These are phyloP conservation scores for Rhododendron kiyosumense DNA, from an alignment of 148 eudicot genomes.

Conservation along the genomic window DNA sequence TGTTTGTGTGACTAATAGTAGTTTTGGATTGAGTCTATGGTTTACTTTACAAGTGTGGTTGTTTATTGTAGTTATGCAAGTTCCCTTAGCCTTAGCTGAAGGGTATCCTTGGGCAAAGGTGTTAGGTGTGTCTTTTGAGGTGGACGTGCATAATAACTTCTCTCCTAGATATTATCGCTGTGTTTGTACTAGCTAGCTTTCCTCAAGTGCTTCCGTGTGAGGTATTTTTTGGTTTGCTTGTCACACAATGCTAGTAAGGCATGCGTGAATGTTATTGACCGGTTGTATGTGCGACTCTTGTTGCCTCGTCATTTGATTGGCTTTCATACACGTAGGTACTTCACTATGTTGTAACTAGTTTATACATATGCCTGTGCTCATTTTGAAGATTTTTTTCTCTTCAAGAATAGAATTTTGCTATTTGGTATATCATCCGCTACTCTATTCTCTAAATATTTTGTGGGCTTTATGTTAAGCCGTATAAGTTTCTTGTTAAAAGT, in stretches of 20 bases:
- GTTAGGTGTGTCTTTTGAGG: neutral
- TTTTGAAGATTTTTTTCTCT: neutral
- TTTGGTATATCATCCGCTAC: neutral
- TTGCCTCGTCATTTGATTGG: neutral
- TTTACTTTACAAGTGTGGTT: neutral
- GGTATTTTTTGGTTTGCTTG: neutral
- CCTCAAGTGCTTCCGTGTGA: neutral
- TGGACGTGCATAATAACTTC: neutral
- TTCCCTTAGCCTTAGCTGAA: neutral
- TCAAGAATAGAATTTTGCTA: neutral
- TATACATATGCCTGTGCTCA: neutral
- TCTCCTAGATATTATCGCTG: neutral
- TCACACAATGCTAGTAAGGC: neutral
- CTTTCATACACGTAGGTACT: neutral
- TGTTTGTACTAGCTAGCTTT: neutral
- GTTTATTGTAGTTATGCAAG: neutral
- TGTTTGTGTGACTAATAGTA: neutral
- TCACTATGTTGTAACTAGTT: neutral
- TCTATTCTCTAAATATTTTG: neutral
- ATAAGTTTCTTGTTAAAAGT: too few species aligned
- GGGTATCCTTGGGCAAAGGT: neutral
- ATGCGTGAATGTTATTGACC: neutral
- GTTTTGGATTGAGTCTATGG: neutral
- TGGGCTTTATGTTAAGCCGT: too few species aligned
- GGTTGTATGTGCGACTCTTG: neutral